Percentiles rank a stretch among this genome's conserved stretches.
Evolutionary conservation across 129 eudicot species (phyloP).

Genomic region (Kitagawia praeruptora): DNA sequence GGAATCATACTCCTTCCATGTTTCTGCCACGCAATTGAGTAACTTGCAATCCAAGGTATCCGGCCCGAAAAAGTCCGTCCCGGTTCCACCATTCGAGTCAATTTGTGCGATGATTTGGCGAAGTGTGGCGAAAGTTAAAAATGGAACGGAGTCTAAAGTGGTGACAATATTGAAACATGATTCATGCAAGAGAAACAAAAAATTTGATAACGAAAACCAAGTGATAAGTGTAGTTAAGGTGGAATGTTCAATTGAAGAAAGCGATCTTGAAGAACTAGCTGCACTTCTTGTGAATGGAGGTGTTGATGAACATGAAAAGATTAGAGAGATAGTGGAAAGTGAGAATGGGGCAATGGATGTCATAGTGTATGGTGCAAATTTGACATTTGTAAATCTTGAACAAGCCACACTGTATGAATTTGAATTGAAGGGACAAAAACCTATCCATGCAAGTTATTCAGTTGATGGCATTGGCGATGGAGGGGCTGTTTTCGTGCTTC

Average conservation of each 20-base stretch:
- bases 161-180: conserved; percentile 47
- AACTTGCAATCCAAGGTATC: conserved; percentile 34
- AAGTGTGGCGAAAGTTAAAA: conserved; percentile 30
- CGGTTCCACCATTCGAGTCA: conserved; percentile 40
- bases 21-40: conserved; percentile 27
- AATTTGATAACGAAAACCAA: conserved; percentile 31
- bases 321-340: conserved; percentile 30
- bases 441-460: conserved; percentile 33
- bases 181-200: conserved; percentile 8
- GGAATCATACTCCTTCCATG: conserved; percentile 34
- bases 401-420: conserved; percentile 43
- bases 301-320: conserved; percentile 31
- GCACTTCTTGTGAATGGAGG: conserved; percentile 20
- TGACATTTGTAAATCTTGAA: conserved; percentile 51
- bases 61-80: not conserved
- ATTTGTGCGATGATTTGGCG: conserved; percentile 54
- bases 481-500: conserved; percentile 72
- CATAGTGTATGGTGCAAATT: conserved; percentile 54
- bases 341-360: conserved; percentile 32
- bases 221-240: conserved; percentile 36
- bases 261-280: conserved; percentile 26
- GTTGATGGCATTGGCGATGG: conserved; percentile 61
- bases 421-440: conserved; percentile 44
- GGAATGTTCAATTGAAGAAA: conserved; percentile 16
- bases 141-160: conserved; percentile 15